Base-by-base conservation (phyloP, 1,284 basidiomycete species). In the Flammula alnicola region DNA sequence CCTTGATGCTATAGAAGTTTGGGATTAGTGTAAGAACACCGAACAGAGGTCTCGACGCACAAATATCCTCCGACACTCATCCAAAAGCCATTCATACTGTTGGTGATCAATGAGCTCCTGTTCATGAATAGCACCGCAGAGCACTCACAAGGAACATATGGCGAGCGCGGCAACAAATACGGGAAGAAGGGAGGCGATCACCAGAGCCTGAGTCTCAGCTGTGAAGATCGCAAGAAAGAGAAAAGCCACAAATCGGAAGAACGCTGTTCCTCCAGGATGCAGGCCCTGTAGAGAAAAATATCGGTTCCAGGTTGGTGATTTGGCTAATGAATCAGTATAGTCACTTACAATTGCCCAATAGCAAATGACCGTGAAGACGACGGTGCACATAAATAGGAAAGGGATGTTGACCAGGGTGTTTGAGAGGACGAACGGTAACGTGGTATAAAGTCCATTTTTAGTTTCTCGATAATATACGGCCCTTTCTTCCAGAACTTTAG, bases 131-230 rank as follows among this genome's bases (percentile, higher is more conserved):
- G n/a, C 16, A 14, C 9, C 5, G 6, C 19, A 20, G 31, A 19
- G 3, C 1, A 61, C 70, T 42, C 48, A 73, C 71, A 85, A 86
- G 1, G 76, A 70, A 14, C 72, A 66, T 3, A 86, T 69, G 0
- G 83, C 83, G 2, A 87, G 69, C 1, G 83, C 75, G 0, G 81
- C 82, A 29, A 86, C 78, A 53, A 86, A 85, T 43, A 83, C 76
- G 0, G 84, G 84, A 1, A 86, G 49, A 9, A 76, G 40, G 0
- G 80, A 71, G 0, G 82, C 76, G 38, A 87, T 64, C 17, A 86
- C 63, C 16, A 80, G 61, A 14, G 72, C 70, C 57, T 84, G 81
- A 19, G 73, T 75, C 60, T 86, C 83, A 2, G 83, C 84, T 1
- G 76, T 75, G 29, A 79, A 64, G 8, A 86, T 74, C 0, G 77